Conservation (phyloP, 768 basidiomycete genomes). For the Amanita exitialis region DNA sequence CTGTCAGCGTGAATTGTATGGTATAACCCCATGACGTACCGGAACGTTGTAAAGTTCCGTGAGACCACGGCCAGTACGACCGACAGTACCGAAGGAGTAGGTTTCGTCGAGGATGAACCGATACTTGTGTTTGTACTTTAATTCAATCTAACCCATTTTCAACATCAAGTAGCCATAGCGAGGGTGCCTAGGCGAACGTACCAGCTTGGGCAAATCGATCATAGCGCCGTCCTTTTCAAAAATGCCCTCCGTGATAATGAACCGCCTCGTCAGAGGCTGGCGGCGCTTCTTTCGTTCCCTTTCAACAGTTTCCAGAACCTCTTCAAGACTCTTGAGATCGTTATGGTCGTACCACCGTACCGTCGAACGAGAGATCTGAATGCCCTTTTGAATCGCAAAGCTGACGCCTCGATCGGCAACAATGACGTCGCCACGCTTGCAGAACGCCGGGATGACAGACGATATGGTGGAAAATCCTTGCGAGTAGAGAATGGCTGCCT, state of each 20-base stretch:
- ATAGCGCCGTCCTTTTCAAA: conserved; percentile 93
- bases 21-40: conserved; percentile 32
- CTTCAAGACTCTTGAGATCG: conserved; percentile 84
- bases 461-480: conserved; percentile 89
- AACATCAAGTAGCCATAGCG: neutral
- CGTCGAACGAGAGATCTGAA: conserved; percentile 86
- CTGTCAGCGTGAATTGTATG: neutral
- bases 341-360: conserved; percentile 97
- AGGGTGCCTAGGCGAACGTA: conserved; percentile 33
- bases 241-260: conserved; percentile 95
- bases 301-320: conserved; percentile 72
- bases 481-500: conserved; percentile 85
- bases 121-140: conserved; percentile 95
- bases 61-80: conserved; percentile 87
- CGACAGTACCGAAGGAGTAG: conserved; percentile 88
- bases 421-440: conserved; percentile 95
- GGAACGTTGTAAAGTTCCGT: conserved; percentile 94
- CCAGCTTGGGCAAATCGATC: conserved; percentile 86
- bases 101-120: conserved; percentile 91
- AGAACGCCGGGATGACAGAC: conserved; percentile 94
- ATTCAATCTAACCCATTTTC: conserved; percentile 57
- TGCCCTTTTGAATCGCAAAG: conserved; percentile 92
- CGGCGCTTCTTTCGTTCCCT: conserved; percentile 85
- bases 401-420: conserved; percentile 97
- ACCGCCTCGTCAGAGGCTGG: conserved; percentile 75